Base-by-base conservation (phyloP, 2,329 filamentous ascomycete genomes). In the Colletotrichum tropicicola region DNA sequence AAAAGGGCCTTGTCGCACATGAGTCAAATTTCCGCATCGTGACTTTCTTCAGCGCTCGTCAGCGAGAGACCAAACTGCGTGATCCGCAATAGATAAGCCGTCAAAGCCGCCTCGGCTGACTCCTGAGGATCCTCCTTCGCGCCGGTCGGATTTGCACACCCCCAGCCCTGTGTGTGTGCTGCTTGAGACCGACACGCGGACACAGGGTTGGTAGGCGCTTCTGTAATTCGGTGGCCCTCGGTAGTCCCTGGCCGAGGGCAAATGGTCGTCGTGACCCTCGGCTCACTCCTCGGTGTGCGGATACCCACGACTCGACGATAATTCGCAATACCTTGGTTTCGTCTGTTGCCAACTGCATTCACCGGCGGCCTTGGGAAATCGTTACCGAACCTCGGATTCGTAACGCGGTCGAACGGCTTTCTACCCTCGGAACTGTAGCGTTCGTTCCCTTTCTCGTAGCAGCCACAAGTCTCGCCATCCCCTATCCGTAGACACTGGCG, bases 1-100 rank as follows among this genome's bases (percentile, higher is more conserved):
- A 35, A 15, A 60, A 61, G 37, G 35, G 45, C 41, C 25, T 45
- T 51, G 49, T 45, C 37, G 57, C 51, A 43, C 39, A 62, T 56
- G 62, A 62, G 44, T 62, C 62, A 47, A 65, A 61, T 25, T 51
- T 39, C 35, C 44, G 37, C 57, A 51, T 56, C 62, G 62, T 52
- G 43, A 61, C 62, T 61, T 45, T 65, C 57, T 61, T 62, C 57
- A 61, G 57, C 49, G 49, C 57, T 65, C 57, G 49, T 30, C 57
- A 61, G 61, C 44, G 49, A n/a, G 44, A 27, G 49, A 28, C 54
- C 17, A 45, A 39, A 37, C 45, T 41, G 45, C 27, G 30, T 64
- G 60, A 64, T 60, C 41, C 32, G 41, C 60, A 56, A 35, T 52
- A 64, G 61, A 64, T 64, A 64, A 64, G 56, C 59, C 52, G 58